These are phyloP conservation scores for Gynandropsis gynandra DNA, from an alignment of 345 rosid genomes.

Conservation along the genomic window DNA sequence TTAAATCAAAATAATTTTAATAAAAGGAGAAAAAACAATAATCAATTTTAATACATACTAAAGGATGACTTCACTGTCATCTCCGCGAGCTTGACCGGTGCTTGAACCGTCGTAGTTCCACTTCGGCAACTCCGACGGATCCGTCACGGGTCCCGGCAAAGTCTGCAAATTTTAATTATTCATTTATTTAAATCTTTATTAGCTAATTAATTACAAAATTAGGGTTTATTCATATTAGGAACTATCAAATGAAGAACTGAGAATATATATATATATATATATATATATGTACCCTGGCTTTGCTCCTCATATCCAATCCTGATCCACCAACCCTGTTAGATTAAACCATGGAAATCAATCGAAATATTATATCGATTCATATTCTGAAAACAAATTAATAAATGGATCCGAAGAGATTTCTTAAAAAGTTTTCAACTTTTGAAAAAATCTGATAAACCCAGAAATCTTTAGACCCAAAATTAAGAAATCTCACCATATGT, in stretches of 20 bases:
- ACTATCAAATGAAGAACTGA: background rate
- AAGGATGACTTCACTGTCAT: constrained; percentile 74
- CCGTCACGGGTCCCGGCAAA: constrained; percentile 41
- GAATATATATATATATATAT: too few relatives aligned
- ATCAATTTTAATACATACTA: constrained; percentile 36
- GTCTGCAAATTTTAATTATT: constrained; percentile 35
- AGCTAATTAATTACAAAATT: background rate
- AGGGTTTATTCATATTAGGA: too few relatives aligned
- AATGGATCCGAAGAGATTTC: too few relatives aligned
- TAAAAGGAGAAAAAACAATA: background rate
- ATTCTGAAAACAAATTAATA: too few relatives aligned
- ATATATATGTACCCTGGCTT: constrained; percentile 49
- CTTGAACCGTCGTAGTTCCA: constrained; percentile 89
- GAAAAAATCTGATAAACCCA: background rate
- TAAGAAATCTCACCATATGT: constrained; percentile 51
- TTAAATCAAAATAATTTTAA: background rate
- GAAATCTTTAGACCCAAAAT: too few relatives aligned
- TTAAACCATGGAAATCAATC: background rate
- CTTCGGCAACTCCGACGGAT: constrained; percentile 58
- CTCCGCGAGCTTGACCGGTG: constrained; percentile 67
- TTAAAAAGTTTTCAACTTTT: background rate
- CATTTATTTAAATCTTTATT: background rate
- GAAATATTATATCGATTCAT: background rate
- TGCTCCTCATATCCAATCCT: constrained; percentile 68
- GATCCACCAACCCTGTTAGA: constrained; percentile 66